phyloP scores from a whole-genome alignment of 2,329 filamentous ascomycete genomes.

The Trichoderma sp. region DNA sequence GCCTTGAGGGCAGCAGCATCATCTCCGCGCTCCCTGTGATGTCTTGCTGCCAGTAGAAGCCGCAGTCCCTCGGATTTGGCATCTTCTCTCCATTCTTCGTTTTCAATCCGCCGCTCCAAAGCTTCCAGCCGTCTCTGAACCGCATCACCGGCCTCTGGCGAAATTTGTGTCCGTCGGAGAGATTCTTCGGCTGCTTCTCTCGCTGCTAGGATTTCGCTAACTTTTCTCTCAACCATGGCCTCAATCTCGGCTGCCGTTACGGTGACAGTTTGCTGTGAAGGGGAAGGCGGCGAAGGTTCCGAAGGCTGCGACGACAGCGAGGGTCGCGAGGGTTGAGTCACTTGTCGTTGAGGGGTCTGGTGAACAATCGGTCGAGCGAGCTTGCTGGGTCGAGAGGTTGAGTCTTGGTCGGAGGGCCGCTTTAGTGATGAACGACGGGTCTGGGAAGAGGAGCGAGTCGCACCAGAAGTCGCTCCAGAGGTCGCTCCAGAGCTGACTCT shows the following conservation, averaged over 20 bases:
- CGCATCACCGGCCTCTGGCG: conserved; percentile 67
- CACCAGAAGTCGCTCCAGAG: conserved; percentile 37
- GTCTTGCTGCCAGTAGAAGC: conserved; percentile 85
- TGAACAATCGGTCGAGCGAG: conserved; percentile 41
- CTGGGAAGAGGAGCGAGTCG: conserved; percentile 39
- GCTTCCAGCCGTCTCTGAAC: conserved; percentile 80
- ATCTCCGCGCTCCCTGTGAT: conserved; percentile 83
- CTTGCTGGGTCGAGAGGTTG: conserved; percentile 50
- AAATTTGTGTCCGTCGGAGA: conserved; percentile 32
- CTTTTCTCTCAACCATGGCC: conserved; percentile 87
- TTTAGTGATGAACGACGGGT: conserved; percentile 43
- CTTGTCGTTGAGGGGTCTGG: conserved; percentile 26
- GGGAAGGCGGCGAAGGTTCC: not conserved
- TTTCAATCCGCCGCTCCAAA: conserved; percentile 81
- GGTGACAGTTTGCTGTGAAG: conserved; percentile 42
- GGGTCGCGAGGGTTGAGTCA: not conserved
- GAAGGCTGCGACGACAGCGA: conserved; percentile 31
- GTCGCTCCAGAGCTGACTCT: conserved; percentile 39
- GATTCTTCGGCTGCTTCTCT: conserved; percentile 54
- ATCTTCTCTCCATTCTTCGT: conserved; percentile 64
- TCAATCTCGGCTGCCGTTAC: conserved; percentile 78
- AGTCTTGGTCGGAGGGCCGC: conserved; percentile 46
- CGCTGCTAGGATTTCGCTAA: conserved; percentile 85
- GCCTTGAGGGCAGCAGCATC: conserved; percentile 76
- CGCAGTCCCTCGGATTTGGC: conserved; percentile 78